Evolutionary conservation across 2,329 filamentous ascomycete genomes (phyloP).

Genomic region (Aspergillus uvarum): DNA sequence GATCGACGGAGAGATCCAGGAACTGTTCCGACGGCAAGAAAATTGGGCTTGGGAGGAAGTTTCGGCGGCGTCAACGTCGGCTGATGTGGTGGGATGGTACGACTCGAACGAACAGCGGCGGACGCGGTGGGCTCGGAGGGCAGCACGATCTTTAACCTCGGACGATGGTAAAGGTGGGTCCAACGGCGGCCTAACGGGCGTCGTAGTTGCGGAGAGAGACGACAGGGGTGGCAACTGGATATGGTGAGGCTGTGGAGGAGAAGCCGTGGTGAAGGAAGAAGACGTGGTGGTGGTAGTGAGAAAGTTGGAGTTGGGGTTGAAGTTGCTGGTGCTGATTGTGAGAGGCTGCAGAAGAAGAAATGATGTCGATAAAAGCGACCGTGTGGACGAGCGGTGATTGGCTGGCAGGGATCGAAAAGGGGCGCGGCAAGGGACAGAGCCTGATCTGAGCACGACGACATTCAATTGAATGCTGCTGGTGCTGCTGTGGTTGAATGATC

Average conservation of each 20-base stretch:
- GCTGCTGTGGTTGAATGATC: not conserved
- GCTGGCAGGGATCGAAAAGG: slow-evolving; percentile 24
- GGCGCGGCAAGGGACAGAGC: slow-evolving; percentile 21
- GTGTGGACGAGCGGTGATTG: slow-evolving; percentile 22
- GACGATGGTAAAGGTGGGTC: slow-evolving; percentile 37
- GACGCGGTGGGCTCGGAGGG: slow-evolving; percentile 17
- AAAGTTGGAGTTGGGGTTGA: not conserved
- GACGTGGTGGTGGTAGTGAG: slow-evolving; percentile 7
- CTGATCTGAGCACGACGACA: slow-evolving; percentile 25
- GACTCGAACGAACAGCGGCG: slow-evolving; percentile 17
- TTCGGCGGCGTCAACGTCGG: slow-evolving; percentile 13
- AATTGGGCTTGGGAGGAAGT: slow-evolving; percentile 12
- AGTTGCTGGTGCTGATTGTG: not conserved
- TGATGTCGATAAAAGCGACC: slow-evolving; percentile 10
- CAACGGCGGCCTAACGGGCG: slow-evolving; percentile 21
- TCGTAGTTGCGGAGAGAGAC: slow-evolving; percentile 27
- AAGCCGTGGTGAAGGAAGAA: slow-evolving; percentile 15
- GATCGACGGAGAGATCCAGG: slow-evolving; percentile 23
- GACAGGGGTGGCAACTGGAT: slow-evolving; percentile 8
- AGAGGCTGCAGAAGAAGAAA: not conserved
- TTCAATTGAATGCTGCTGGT: slow-evolving; percentile 6
- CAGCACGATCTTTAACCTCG: slow-evolving; percentile 35
- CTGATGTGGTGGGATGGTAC: slow-evolving; percentile 14
- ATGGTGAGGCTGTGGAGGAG: slow-evolving; percentile 9
- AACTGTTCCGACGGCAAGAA: slow-evolving; percentile 12